Conservation (phyloP, 2,329 filamentous ascomycete genomes). For the Epichloe amarillans region DNA sequence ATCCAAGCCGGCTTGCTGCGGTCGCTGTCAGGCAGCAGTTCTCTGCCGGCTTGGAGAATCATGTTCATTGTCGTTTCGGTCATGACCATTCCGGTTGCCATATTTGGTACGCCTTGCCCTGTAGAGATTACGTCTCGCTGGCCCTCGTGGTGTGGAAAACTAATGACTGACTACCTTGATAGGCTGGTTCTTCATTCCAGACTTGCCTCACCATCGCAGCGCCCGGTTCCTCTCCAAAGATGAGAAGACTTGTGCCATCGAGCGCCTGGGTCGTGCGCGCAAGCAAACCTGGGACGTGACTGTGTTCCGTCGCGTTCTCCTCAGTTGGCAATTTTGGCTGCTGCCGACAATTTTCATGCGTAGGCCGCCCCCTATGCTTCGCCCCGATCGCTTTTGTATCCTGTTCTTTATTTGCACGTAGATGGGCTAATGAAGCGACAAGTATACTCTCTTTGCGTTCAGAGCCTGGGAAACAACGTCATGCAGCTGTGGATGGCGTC, state of each 20-base stretch:
- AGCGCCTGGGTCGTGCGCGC: slow-evolving; percentile 20
- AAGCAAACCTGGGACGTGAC: slow-evolving; percentile 7
- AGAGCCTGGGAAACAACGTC: slow-evolving; percentile 29
- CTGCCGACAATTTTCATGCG: slow-evolving; percentile 32
- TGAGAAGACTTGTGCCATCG: slow-evolving; percentile 23
- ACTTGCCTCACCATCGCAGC: slow-evolving; percentile 25
- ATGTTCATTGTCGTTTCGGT: slow-evolving; percentile 28
- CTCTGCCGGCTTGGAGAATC: slow-evolving; percentile 27
- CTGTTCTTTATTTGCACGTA: rapidly evolving
- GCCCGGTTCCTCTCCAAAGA: slow-evolving; percentile 25
- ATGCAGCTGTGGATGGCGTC: slow-evolving; percentile 32
- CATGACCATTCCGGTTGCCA: slow-evolving; percentile 24
- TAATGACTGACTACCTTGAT: neutral
- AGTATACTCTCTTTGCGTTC: slow-evolving; percentile 30
- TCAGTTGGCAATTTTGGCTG: slow-evolving; percentile 33
- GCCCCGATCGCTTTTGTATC: neutral
- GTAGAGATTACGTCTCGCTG: too few species aligned
- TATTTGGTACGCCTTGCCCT: slow-evolving; percentile 19
- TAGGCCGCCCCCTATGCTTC: slow-evolving; percentile 9
- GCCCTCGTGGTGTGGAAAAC: too few species aligned
- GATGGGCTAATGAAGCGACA: neutral
- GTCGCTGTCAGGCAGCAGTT: slow-evolving; percentile 18
- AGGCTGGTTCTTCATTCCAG: slow-evolving; percentile 31
- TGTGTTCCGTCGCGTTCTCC: slow-evolving; percentile 8
- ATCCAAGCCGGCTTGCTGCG: slow-evolving; percentile 28